Base-by-base conservation (phyloP, 495 filamentous ascomycete genomes). In the Sporormia fimetaria region DNA sequence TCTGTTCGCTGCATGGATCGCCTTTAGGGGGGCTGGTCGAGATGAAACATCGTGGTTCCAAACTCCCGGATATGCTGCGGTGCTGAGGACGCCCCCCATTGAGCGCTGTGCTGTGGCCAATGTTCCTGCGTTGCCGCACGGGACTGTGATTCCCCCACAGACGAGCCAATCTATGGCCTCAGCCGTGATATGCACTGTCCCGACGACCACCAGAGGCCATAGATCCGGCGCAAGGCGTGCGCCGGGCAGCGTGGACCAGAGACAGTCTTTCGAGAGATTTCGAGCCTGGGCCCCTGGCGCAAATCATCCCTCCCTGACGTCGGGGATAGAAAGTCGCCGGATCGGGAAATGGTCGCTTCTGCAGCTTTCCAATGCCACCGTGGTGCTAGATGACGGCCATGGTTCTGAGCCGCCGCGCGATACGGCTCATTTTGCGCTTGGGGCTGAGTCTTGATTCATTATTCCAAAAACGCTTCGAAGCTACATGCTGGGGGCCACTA, bases 361-460 rank as follows among this genome's bases (percentile, higher is more conserved):
- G 50, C 50, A 54, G 50, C 50, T 49, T 49, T 44, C 51, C 51
- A 54, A 54, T 54, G 51, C 51, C 49, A 54, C 51, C 40, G 45
- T 54, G 49, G 51, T 54, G 51, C 51, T 54, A 37, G 45, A 47
- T 33, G 40, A 42, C 18, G 24, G 42, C 17, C 34, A 39, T 45
- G 35, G 47, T n/a, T 45, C 45, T 54, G 51, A 54, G 51, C 51
- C 44, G 22, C 9, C 25, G 23, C 25, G 44, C 50, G 49, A 48
- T 53, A 48, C 50, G 40, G 27, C 43, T 47, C 40, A 35, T 31
- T 39, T n/a, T 49, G 44, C 44, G 42, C 34, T 30, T 15, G 51
- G 51, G 51, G 45, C 45, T 49, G 45, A 54, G 46, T 49, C 45
- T 45, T 49, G 51, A 54, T 40, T 38, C 51, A 49, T 49, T 33